A percentile compares a stretch with the other conserved stretches of the same genome.
phyloP scores from a whole-genome alignment of 164 flowering plant genomes.

The Brasenia schreberi region DNA sequence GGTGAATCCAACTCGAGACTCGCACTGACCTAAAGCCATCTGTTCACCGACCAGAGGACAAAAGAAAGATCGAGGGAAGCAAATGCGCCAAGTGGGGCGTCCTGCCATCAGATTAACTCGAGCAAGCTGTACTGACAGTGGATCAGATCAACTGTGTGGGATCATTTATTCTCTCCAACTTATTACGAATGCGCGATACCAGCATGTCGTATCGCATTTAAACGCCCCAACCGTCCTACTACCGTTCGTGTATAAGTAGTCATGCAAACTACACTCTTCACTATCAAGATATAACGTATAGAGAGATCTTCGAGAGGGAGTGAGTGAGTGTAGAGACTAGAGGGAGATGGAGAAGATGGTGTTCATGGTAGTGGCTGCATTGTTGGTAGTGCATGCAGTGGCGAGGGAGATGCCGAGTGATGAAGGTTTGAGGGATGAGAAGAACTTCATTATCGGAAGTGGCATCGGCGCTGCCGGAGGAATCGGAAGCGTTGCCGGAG shows the following conservation, averaged over 20 bases:
- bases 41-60: too few species aligned
- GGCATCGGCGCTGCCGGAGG: neutral
- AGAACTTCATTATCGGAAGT: constrained; percentile 6
- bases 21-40: too few species aligned
- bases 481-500: neutral
- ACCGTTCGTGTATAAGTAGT: neutral
- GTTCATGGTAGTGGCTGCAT: neutral
- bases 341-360: constrained; percentile 3
- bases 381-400: neutral
- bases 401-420: constrained; percentile 3
- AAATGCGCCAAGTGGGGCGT: too few species aligned
- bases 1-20: too few species aligned
- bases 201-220: neutral
- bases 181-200: neutral
- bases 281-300: neutral
- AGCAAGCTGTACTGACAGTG: neutral
- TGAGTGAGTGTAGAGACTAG: neutral
- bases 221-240: neutral
- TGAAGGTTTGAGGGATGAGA: constrained; percentile 5
- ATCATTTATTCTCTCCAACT: neutral
- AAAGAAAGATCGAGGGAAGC: too few species aligned
- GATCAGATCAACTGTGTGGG: neutral
- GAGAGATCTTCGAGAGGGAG: neutral
- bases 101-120: neutral
- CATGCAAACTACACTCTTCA: neutral